phyloP scores from a whole-genome alignment of 202 grass and related monocot genomes.

The Digitaria exilis region DNA sequence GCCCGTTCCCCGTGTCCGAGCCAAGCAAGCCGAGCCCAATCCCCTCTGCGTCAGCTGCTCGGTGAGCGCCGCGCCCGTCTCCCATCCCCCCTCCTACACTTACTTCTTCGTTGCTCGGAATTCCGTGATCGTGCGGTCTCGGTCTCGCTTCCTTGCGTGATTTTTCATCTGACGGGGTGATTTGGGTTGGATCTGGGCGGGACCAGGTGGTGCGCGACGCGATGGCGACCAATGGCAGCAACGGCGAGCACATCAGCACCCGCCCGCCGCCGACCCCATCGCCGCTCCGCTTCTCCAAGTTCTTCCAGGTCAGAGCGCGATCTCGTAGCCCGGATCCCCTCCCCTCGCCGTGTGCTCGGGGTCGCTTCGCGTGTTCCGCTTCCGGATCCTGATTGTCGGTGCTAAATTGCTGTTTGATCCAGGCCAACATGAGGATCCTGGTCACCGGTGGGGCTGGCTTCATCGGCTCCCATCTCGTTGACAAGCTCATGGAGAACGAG shows the following conservation, averaged over 20 bases:
- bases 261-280: conserved; percentile 89
- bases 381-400: neutral
- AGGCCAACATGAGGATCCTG: conserved; percentile 95
- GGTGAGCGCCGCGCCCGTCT: conserved; percentile 32
- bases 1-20: conserved; percentile 46
- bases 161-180: neutral
- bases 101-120: neutral
- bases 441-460: conserved; percentile 98
- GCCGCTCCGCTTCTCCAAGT: conserved; percentile 97
- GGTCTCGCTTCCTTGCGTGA: neutral
- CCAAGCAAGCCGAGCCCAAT: conserved; percentile 36
- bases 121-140: neutral
- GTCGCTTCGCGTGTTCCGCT: neutral
- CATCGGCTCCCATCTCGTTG: conserved; percentile 98
- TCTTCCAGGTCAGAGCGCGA: conserved; percentile 74
- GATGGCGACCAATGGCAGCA: conserved; percentile 80
- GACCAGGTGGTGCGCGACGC: conserved; percentile 47
- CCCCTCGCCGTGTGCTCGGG: too few species aligned
- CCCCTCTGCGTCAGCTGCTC: neutral
- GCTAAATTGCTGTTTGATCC: conserved; percentile 17
- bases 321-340: conserved; percentile 28
- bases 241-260: conserved; percentile 65
- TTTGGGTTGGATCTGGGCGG: conserved; percentile 48
- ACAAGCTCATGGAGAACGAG: conserved; percentile 99
- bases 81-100: neutral